Evolutionary conservation across 768 basidiomycete species (phyloP).

Genomic region (Boletellus ananas): DNA sequence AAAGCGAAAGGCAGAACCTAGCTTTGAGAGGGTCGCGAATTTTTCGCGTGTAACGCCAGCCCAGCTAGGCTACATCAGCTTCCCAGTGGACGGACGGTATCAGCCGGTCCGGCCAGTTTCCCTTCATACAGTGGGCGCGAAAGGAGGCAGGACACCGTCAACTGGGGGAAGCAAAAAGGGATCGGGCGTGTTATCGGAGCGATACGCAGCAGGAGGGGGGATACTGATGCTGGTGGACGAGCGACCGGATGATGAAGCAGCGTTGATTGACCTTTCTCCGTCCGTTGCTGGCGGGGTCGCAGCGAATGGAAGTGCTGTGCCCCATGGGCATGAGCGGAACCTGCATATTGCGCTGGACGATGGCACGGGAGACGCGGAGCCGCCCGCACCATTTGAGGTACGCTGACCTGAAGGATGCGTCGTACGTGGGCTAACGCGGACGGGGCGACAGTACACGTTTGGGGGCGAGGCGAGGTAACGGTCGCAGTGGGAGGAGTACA

Average conservation of each 20-base stretch:
- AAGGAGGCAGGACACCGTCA: slow-evolving; percentile 31
- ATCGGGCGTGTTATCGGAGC: slow-evolving; percentile 45
- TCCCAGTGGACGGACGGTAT: slow-evolving; percentile 77
- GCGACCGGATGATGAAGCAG: slow-evolving; percentile 63
- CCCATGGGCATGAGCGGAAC: slow-evolving; percentile 27
- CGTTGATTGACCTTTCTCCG: slow-evolving; percentile 66
- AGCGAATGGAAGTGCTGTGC: slow-evolving; percentile 30
- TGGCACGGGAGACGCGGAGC: slow-evolving; percentile 64
- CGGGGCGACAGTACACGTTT: slow-evolving; percentile 63
- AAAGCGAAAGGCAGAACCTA: slow-evolving; percentile 70
- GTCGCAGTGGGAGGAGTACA: background rate
- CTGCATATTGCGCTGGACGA: slow-evolving; percentile 70
- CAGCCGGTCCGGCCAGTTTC: slow-evolving; percentile 85
- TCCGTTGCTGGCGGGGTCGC: slow-evolving; percentile 22
- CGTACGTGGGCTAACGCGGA: slow-evolving; percentile 17
- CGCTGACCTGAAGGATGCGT: slow-evolving; percentile 22
- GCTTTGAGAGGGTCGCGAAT: slow-evolving; percentile 74
- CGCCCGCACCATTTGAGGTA: slow-evolving; percentile 84
- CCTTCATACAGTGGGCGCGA: slow-evolving; percentile 33
- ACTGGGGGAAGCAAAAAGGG: slow-evolving; percentile 28
- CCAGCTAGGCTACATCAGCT: slow-evolving; percentile 80
- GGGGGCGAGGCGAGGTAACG: slow-evolving; percentile 49
- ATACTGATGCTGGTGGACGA: slow-evolving; percentile 81
- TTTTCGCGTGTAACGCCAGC: slow-evolving; percentile 90
- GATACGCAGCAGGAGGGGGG: slow-evolving; percentile 77